Conservation (phyloP, 176 grass and related monocot species). For the Aegilops speltoides region DNA sequence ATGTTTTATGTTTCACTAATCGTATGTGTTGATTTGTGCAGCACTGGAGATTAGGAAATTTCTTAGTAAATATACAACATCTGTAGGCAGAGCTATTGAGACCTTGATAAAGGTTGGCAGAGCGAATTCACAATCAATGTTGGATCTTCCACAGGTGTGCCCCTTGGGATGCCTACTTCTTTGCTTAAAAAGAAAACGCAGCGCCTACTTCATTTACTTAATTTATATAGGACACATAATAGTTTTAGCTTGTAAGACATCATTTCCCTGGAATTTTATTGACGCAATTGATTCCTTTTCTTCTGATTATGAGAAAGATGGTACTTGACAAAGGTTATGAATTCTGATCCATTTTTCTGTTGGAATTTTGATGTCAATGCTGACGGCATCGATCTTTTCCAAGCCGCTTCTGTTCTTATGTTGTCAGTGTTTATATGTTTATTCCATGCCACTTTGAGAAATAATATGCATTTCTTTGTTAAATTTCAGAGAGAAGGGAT, state of each 20-base stretch:
- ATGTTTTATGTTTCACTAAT: slow-evolving; percentile 12
- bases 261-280: slow-evolving; percentile 13
- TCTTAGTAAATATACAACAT: slow-evolving; percentile 46
- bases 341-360: slow-evolving; percentile 17
- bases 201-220: background rate
- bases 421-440: slow-evolving; percentile 1
- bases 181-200: background rate
- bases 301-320: slow-evolving; percentile 27
- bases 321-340: background rate
- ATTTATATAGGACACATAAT: background rate
- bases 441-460: slow-evolving; percentile 16
- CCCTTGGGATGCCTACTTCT: slow-evolving; percentile 28
- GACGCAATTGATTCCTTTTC: background rate
- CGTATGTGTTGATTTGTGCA: slow-evolving; percentile 47
- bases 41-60: slow-evolving; percentile 60
- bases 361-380: slow-evolving; percentile 20
- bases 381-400: background rate
- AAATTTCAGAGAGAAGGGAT: slow-evolving; percentile 86
- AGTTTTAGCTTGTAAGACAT: slow-evolving; percentile 3
- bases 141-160: slow-evolving; percentile 90
- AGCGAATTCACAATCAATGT: slow-evolving; percentile 60
- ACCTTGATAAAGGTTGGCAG: slow-evolving; percentile 84
- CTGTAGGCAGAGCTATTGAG: slow-evolving; percentile 66
- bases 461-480: slow-evolving; percentile 25
- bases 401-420: slow-evolving; percentile 11